Percentiles rank a stretch among this genome's conserved stretches.
Conservation (phyloP, 306 rosid genomes). For the Phaseolus lunatus region DNA sequence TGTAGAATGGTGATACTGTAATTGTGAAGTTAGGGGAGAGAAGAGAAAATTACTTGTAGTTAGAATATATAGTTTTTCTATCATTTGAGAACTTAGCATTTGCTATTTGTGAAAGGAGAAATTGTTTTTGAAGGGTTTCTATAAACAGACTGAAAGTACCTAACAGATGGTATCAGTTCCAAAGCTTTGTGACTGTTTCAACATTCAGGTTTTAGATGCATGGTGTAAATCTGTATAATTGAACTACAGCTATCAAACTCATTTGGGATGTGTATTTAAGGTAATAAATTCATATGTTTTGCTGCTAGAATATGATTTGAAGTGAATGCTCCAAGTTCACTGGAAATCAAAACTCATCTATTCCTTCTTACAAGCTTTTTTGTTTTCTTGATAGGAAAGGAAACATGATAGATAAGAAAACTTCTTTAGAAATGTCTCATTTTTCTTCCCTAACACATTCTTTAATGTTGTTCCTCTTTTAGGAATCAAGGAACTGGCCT, state of each 20-base stretch:
- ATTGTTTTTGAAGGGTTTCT: not conserved
- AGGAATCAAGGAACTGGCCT: constrained; percentile 78
- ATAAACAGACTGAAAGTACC: not conserved
- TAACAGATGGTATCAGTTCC: not conserved
- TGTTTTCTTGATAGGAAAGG: constrained; percentile 1
- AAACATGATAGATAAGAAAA: constrained; percentile 11
- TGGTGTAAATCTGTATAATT: not conserved
- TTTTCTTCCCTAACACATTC: not conserved
- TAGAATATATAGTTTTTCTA: not conserved
- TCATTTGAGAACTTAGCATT: not conserved
- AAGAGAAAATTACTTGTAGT: not conserved
- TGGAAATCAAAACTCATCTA: not conserved
- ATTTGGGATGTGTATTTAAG: not conserved
- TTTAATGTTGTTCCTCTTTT: constrained; percentile 40
- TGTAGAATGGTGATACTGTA: not conserved
- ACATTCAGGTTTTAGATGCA: constrained; percentile 14
- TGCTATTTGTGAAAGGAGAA: not conserved
- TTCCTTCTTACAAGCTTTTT: not conserved
- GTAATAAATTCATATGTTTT: not conserved
- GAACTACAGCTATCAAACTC: not conserved
- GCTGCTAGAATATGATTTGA: constrained; percentile 15
- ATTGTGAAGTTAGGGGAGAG: not conserved
- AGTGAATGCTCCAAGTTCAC: constrained; percentile 11
- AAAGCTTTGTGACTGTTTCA: not conserved
- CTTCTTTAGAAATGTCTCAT: not conserved